Conservation (phyloP, 345 rosid species). For the Syzygium aromaticum region DNA sequence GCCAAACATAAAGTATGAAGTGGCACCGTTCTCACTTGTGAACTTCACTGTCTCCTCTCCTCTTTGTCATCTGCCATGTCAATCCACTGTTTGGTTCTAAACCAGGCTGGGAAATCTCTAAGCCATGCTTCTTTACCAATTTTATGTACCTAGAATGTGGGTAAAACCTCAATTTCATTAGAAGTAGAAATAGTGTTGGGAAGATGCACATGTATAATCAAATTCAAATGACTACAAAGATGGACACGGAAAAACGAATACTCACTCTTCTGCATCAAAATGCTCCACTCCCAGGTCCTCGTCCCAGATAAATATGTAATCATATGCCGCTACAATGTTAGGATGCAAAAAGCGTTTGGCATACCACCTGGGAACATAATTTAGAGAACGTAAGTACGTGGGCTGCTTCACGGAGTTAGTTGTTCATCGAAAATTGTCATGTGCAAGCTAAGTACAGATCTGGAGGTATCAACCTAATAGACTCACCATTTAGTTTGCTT, state of each 20-base stretch:
- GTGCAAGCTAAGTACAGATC: neutral
- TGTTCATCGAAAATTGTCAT: neutral
- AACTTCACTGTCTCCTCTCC: slow-evolving; percentile 69
- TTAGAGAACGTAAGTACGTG: slow-evolving; percentile 1
- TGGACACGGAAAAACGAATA: neutral
- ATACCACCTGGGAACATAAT: slow-evolving; percentile 59
- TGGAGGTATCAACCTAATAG: neutral
- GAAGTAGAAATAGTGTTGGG: neutral
- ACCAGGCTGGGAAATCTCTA: slow-evolving; percentile 98
- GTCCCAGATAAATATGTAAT: slow-evolving; percentile 91
- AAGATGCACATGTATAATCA: neutral
- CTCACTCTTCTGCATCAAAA: slow-evolving; percentile 83
- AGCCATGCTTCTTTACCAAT: slow-evolving; percentile 66
- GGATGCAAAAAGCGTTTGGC: slow-evolving; percentile 98
- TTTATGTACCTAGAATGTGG: slow-evolving; percentile 45
- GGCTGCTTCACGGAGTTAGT: neutral
- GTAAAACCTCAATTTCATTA: neutral
- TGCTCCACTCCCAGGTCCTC: slow-evolving; percentile 93
- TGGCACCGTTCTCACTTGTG: slow-evolving; percentile 54
- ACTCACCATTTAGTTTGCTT: slow-evolving; percentile 94
- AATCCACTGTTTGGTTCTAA: slow-evolving; percentile 65
- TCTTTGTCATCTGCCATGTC: slow-evolving; percentile 96
- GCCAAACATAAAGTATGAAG: neutral
- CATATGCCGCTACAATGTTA: slow-evolving; percentile 74
- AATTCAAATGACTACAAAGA: neutral